These are phyloP conservation scores for Oidium heveae DNA, from an alignment of 2,329 filamentous ascomycete species.

Conservation along the genomic window DNA sequence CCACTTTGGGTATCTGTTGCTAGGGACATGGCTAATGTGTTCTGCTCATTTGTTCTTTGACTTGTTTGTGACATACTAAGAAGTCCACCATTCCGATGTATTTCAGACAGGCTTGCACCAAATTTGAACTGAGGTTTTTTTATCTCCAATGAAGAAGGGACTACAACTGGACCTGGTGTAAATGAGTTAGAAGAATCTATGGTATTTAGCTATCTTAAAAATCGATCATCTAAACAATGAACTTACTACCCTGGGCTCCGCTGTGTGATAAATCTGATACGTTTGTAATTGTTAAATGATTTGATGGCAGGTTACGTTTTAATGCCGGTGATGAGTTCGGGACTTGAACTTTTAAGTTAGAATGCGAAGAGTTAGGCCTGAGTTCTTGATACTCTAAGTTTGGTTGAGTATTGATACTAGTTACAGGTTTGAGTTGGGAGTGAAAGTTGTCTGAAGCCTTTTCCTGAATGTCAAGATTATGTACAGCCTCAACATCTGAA, in stretches of 20 bases:
- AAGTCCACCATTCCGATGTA: not conserved
- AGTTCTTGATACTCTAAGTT: not conserved
- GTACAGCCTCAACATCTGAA: not conserved
- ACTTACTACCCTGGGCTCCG: not conserved
- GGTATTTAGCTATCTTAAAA: not conserved
- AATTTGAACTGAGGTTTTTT: not conserved
- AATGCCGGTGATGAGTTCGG: not conserved
- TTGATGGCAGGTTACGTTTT: not conserved
- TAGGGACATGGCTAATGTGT: not conserved
- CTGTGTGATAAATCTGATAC: not conserved
- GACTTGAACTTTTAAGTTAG: not conserved
- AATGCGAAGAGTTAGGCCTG: not conserved
- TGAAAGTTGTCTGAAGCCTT: not conserved
- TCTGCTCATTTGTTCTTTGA: not conserved
- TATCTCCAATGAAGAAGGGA: not conserved
- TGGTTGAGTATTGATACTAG: not conserved
- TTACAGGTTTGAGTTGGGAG: not conserved
- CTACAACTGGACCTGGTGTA: not conserved
- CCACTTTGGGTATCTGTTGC: slow-evolving; percentile 1
- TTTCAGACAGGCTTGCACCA: not conserved
- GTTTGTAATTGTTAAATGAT: not conserved
- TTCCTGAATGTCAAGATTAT: slow-evolving; percentile 1
- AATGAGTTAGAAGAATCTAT: not conserved
- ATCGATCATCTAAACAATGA: not conserved
- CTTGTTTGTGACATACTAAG: not conserved